A percentile compares a stretch with the other conserved stretches of the same genome.
These are phyloP conservation scores for baker's yeast (Saccharomyces cerevisiae) DNA, from an alignment of 805 yeast genomes.

Conservation along the genomic window DNA sequence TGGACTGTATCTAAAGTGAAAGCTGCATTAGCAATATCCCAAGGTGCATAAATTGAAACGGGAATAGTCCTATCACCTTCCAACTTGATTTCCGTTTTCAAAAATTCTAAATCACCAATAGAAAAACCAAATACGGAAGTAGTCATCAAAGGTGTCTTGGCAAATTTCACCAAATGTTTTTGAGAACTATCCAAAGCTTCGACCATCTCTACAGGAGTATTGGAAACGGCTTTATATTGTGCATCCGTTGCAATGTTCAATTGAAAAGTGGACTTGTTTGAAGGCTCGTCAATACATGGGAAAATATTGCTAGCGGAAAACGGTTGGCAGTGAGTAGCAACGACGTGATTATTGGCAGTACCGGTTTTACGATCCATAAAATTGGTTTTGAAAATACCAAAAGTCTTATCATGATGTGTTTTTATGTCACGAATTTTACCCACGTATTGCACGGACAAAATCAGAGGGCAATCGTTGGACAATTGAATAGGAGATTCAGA, in stretches of 20 bases:
- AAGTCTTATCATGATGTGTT: constrained; percentile 48
- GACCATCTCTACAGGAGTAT: constrained; percentile 32
- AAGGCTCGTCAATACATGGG: constrained; percentile 64
- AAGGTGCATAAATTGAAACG: constrained; percentile 46
- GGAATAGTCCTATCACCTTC: constrained; percentile 31
- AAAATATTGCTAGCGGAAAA: constrained; percentile 51
- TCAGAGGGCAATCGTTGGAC: constrained; percentile 1
- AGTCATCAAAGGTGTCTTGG: constrained; percentile 49
- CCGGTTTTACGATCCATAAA: constrained; percentile 46
- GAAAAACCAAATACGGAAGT: constrained; percentile 61
- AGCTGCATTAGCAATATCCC: constrained; percentile 38
- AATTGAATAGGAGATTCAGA: constrained; percentile 1
- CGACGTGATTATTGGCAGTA: constrained; percentile 40
- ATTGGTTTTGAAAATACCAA: constrained; percentile 62
- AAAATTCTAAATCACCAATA: constrained; percentile 55
- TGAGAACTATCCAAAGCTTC: constrained; percentile 4
- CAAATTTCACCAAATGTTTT: constrained; percentile 37
- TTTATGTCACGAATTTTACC: constrained; percentile 45
- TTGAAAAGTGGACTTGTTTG: constrained; percentile 43
- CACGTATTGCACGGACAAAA: constrained; percentile 33
- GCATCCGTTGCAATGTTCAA: constrained; percentile 40
- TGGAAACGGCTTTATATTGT: constrained; percentile 45
- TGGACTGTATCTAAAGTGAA: constrained; percentile 44
- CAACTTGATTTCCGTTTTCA: constrained; percentile 33
- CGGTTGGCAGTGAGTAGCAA: constrained; percentile 72